These are phyloP conservation scores for Solanum ossicruentum DNA, from an alignment of 257 asterid genomes.

Conservation along the genomic window DNA sequence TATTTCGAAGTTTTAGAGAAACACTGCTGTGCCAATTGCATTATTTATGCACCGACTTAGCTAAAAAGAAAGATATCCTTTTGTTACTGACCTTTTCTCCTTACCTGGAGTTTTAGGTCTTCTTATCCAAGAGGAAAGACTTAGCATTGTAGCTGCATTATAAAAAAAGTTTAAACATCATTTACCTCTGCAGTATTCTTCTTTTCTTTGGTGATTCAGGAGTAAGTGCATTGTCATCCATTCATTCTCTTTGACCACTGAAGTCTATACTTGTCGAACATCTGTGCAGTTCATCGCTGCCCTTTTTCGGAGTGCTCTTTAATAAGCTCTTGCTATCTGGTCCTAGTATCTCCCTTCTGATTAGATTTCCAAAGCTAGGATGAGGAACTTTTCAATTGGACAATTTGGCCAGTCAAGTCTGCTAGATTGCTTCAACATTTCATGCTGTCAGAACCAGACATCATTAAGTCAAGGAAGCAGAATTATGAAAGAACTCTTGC, in stretches of 20 bases:
- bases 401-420: background rate
- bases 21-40: background rate
- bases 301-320: background rate
- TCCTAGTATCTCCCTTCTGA: background rate
- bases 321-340: background rate
- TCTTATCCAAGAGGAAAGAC: background rate
- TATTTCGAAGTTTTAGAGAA: background rate
- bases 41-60: background rate
- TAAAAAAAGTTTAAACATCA: background rate
- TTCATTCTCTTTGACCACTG: background rate
- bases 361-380: background rate
- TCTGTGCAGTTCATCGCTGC: background rate
- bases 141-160: background rate
- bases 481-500: background rate
- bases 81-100: background rate
- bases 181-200: background rate
- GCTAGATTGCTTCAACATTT: background rate
- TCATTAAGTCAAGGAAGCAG: background rate
- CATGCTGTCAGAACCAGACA: background rate
- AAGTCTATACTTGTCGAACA: background rate
- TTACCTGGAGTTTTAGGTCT: background rate
- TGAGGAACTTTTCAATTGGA: background rate
- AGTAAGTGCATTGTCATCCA: background rate
- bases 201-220: background rate
- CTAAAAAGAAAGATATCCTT: background rate